phyloP scores from a whole-genome alignment of 148 eudicot species.

The Rhododendron ferrugineum region DNA sequence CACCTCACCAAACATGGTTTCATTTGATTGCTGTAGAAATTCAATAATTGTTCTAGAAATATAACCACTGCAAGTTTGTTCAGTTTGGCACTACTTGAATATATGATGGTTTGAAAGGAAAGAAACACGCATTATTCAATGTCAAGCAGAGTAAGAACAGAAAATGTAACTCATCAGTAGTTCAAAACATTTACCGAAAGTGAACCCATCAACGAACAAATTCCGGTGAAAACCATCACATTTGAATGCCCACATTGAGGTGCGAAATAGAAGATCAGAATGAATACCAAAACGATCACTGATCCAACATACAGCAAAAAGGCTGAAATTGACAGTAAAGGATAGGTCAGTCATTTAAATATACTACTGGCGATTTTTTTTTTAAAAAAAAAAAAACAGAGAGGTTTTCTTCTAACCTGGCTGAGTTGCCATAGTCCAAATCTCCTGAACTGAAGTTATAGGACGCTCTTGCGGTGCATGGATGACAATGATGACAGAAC shows the following conservation, averaged over 20 bases:
- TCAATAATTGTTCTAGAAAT: neutral
- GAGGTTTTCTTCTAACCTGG: constrained; percentile 23
- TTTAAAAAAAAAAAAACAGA: neutral
- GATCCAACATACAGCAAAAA: constrained; percentile 58
- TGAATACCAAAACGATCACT: constrained; percentile 45
- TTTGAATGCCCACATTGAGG: constrained; percentile 55
- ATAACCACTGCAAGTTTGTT: neutral
- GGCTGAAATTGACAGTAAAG: constrained; percentile 32
- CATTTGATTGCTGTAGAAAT: neutral
- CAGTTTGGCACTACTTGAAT: neutral
- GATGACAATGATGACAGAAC: constrained; percentile 56
- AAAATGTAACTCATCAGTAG: neutral
- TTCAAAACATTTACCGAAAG: constrained; percentile 49
- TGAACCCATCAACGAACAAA: constrained; percentile 74
- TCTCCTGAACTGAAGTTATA: constrained; percentile 49
- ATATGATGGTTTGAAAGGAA: neutral
- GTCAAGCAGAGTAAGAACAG: neutral
- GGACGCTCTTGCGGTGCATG: constrained; percentile 71
- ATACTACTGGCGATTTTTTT: neutral
- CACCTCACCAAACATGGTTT: neutral
- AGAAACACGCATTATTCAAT: neutral
- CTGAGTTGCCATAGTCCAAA: constrained; percentile 60
- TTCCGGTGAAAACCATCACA: constrained; percentile 58
- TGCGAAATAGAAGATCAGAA: constrained; percentile 46
- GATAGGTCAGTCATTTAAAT: neutral